Conservation (phyloP, 1,284 basidiomycete species). For the Golubevia sp. region DNA sequence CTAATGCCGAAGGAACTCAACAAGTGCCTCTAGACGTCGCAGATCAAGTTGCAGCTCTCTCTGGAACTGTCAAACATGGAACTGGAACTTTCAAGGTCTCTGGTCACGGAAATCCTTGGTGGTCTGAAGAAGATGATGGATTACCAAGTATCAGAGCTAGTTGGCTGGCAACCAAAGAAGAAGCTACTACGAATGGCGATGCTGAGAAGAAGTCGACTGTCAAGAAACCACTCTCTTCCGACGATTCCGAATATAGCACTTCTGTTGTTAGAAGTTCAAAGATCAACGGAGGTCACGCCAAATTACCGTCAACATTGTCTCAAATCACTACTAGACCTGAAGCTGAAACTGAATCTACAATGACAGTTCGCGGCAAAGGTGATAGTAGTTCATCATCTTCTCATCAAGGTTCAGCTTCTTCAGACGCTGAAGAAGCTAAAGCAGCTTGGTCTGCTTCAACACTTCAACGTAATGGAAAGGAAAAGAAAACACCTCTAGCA, state of each 20-base stretch:
- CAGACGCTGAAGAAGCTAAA: neutral
- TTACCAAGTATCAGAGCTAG: constrained; percentile 38
- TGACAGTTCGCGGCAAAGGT: constrained; percentile 18
- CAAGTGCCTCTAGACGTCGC: neutral
- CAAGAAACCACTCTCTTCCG: constrained; percentile 5
- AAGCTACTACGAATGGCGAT: constrained; percentile 17
- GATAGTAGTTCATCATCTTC: neutral
- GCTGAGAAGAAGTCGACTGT: constrained; percentile 22
- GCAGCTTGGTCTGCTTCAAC: neutral
- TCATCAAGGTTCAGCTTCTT: neutral
- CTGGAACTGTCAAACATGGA: neutral
- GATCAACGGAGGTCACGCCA: constrained; percentile 23
- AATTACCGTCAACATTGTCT: constrained; percentile 20
- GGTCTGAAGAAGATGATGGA: constrained; percentile 34
- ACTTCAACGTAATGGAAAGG: neutral
- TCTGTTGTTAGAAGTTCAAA: constrained; percentile 45
- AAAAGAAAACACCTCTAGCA: neutral
- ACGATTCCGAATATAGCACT: constrained; percentile 44
- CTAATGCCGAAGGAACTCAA: neutral
- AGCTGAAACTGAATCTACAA: constrained; percentile 18
- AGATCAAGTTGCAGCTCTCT: neutral
- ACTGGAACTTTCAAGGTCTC: constrained; percentile 41
- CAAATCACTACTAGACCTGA: constrained; percentile 9
- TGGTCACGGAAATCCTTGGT: constrained; percentile 54
- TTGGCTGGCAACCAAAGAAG: constrained; percentile 31